Evolutionary conservation across 495 filamentous ascomycete genomes (phyloP), one percentile per base, ranked within the genome.

Genomic region (Pseudoneurospora amorphoporcata): DNA sequence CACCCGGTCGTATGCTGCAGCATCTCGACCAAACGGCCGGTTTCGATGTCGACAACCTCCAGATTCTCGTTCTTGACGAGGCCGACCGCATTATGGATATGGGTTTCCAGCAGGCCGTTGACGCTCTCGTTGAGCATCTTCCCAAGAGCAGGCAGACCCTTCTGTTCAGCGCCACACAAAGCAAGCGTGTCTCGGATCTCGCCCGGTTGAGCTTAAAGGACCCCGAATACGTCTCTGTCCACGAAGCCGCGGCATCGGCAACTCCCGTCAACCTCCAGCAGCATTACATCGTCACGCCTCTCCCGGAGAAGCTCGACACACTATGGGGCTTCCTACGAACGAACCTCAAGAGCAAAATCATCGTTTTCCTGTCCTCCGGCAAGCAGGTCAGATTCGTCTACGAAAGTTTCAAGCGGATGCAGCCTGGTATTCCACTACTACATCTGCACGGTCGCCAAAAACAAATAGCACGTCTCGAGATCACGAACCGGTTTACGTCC

Each of bases 31-130:
- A 98, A 83, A 98, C 95, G 0, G 92, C 94, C 7, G 88, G 90
- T 40, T 92, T 99, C 76, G 94, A 96, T 70, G 91, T 95, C 45
- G 90, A 92, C 75, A 97, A 95, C 80, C 77, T 99, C 69, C 92
- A 96, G 81, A 92, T 98, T 80, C 85, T 99, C 39, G 95, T 98
- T 5, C 85, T 99, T 73, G 95, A 99, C 76, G 95, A 99, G 78
- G 95, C 95, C 4, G 95, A 99, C 78, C 88, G 95, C 39, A 98
- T 98, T 75, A 87, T 99, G 86, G 95, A 99, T 79, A 96, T 98
- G 94, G 95, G 95, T 12, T 99, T 99, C 79, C 92, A 97, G 80
- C 85, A 87, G 16, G 92, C 92, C 0, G 89, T 99, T 16, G 95
- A 99, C 81, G 95, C 95, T 4, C 94, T 99, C 47, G 82, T 99